phyloP scores from a whole-genome alignment of 164 flowering plant species.

The Magnolia kwangsiensis region DNA sequence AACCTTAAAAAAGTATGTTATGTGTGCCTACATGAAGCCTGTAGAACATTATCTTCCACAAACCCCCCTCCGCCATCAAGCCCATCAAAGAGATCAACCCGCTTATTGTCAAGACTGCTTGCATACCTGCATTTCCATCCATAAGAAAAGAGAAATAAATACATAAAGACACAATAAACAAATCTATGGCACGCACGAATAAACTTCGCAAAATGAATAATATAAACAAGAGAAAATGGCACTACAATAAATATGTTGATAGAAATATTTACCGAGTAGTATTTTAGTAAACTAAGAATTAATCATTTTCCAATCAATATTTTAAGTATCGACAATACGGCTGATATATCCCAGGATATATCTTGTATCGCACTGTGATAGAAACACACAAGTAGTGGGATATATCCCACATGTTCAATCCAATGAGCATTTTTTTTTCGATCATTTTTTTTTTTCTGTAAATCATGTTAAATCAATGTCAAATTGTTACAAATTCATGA shows the following conservation, averaged over 20 bases:
- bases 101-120: slow-evolving; percentile 38
- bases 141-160: not conserved
- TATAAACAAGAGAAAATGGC: not conserved
- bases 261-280: too few species aligned
- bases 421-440: too few species aligned
- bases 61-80: slow-evolving; percentile 31
- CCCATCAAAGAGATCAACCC: slow-evolving; percentile 74
- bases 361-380: too few species aligned
- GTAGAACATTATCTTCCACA: slow-evolving; percentile 62
- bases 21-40: slow-evolving; percentile 63
- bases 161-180: not conserved
- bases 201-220: not conserved
- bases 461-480: too few species aligned
- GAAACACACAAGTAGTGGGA: too few species aligned
- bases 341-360: too few species aligned
- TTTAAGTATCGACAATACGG: too few species aligned
- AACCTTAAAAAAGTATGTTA: not conserved
- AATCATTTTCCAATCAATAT: too few species aligned
- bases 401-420: too few species aligned
- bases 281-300: too few species aligned
- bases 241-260: not conserved
- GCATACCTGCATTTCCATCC: slow-evolving; percentile 6
- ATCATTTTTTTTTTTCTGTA: too few species aligned
- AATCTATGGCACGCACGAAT: not conserved
- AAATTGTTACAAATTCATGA: too few species aligned